Evolutionary conservation across 495 filamentous ascomycete genomes (phyloP), one percentile per base, ranked within the genome.

Genomic region (Penicillium macrosclerotiorum): DNA sequence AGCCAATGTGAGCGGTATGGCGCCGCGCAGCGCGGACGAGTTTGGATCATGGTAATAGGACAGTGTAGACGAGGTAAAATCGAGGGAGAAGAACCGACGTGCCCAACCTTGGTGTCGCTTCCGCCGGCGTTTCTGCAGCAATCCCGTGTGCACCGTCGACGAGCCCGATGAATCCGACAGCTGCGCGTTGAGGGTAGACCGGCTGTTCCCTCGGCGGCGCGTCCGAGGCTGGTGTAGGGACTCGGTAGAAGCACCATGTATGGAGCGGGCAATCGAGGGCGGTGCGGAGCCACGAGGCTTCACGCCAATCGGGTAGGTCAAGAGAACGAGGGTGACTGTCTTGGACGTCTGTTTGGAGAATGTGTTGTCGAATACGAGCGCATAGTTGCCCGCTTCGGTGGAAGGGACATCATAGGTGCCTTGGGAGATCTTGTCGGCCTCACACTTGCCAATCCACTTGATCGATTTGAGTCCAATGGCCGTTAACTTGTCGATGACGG

Each of bases 321-420:
- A 77, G 32, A 97, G 79, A 14, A 96, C 92, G 51, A 97, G 87
- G 14, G 92, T 97, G 9, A 88, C 88, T 29, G 86, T 95, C 69
- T 98, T 98, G 39, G 90, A 89, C 30, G 89, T 82, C 60, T 90
- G 86, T 70, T 96, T 97, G 37, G 91, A 94, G 64, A 97, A 97
- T 24, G 94, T 98, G 61, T 98, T 98, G 77, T 98, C 93, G 61
- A 98, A 96, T 19, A 97, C 88, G 42, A 98, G 75, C 23, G 89
- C 93, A 65, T 94, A 98, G 82, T 96, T 96, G 45, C 91, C 93
- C 2, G 86, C 88, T 41, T 88, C 81, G 11, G 76, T 78, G 29
- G 65, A 55, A 3, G 72, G 65, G 12, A 96, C 89, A 61, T 94
- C 83, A 64, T 89, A 89, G 12, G 85, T 93, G 1, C 93, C 93